Evolutionary conservation across 2,329 filamentous ascomycete species (phyloP), one percentile per base, ranked within the genome.

Genomic region (Alternaria sp.): DNA sequence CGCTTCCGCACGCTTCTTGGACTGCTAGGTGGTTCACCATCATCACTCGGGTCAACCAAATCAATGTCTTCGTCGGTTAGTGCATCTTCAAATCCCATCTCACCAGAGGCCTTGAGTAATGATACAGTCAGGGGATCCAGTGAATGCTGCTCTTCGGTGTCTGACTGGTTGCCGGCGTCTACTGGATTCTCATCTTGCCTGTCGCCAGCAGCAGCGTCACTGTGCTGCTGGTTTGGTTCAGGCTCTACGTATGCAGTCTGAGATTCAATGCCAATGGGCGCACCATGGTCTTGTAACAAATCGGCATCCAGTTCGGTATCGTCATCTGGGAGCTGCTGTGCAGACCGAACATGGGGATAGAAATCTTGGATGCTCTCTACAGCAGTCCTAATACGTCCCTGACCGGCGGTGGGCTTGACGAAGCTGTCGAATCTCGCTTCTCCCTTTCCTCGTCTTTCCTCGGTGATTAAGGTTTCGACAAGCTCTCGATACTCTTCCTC

Each of bases 321-420:
- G 5, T 69, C 58, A 21, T 67, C 59, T 21, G 54, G 54, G n/a
- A 61, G 40, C 9, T 55, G 49, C 40, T 70, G 63, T 37, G 37
- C 52, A 26, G 46, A 64, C 23, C 93, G 77, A 46, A 87, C 90
- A 21, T 85, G 83, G 0, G 91, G 90, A 72, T 90, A 97, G 14
- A 99, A 81, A 72, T 98, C 94, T 72, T 93, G 90, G 0, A 98
- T 88, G 51, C 94, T 93, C 70, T 96, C 86, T 37, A 96, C 77
- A 1, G 87, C 85, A 1, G 94, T 96, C 66, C 88, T 89, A n/a
- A 97, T 81, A 3, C 79, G 78, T 4, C 83, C 79, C 65, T 86
- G 87, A 11, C 84, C 81, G 1, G 85, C 80, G 1, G 78, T 70
- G 2, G 79, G 77, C 33, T 83, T 80, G 6, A 90, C 80, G 74